Conservation (phyloP, 2,329 filamentous ascomycete species). For the Penicillium sp. region DNA sequence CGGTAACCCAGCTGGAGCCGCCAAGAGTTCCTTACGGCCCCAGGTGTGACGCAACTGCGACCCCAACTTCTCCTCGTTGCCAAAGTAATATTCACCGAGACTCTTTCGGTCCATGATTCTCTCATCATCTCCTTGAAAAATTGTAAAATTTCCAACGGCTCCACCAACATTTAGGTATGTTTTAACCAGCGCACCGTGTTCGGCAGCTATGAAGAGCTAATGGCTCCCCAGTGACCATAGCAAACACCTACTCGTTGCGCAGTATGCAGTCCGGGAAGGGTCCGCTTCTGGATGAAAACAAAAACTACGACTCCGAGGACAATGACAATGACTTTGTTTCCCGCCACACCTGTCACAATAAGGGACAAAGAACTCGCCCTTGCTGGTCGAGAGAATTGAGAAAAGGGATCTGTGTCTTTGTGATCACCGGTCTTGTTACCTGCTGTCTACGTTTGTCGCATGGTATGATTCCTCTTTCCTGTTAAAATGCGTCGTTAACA, state of each 20-base stretch:
- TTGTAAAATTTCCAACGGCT: background rate
- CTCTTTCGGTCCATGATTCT: background rate
- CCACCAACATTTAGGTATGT: background rate
- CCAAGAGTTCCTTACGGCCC: background rate
- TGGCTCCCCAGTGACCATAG: conserved; percentile 7
- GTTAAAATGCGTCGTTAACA: background rate
- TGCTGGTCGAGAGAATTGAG: conserved; percentile 3
- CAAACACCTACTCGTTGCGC: conserved; percentile 5
- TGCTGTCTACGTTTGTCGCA: conserved; percentile 5
- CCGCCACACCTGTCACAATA: background rate
- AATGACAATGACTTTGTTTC: conserved; percentile 8
- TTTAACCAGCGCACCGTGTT: background rate
- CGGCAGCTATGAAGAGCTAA: conserved; percentile 2
- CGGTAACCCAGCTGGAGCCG: background rate
- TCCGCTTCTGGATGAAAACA: background rate
- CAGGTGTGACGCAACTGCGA: conserved; percentile 4
- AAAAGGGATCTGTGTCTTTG: conserved; percentile 5
- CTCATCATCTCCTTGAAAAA: background rate
- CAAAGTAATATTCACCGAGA: background rate
- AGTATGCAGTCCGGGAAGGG: conserved; percentile 8
- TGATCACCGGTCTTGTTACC: conserved; percentile 9
- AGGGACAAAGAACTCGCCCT: conserved; percentile 8
- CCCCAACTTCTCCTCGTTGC: background rate
- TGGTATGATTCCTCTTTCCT: background rate
- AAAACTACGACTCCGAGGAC: background rate